Conservation (phyloP, 805 yeast genomes). For the Pichia californica region DNA sequence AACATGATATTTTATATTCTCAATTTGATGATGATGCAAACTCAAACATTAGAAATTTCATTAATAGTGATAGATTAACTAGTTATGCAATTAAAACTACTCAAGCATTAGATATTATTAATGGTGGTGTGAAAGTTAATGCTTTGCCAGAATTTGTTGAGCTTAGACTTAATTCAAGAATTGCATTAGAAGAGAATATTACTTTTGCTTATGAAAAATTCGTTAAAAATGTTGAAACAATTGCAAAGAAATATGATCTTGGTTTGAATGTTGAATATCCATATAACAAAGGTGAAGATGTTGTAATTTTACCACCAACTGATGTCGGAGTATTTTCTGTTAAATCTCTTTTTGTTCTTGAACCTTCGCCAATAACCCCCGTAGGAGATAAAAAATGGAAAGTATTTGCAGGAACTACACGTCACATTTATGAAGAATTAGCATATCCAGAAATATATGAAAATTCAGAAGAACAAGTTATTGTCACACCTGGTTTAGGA, state of each 20-base stretch:
- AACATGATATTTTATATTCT: slow-evolving; percentile 33
- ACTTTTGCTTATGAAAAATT: slow-evolving; percentile 30
- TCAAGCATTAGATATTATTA: slow-evolving; percentile 41
- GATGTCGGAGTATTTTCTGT: slow-evolving; percentile 17
- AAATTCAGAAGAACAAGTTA: slow-evolving; percentile 17
- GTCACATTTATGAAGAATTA: slow-evolving; percentile 41
- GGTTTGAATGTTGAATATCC: slow-evolving; percentile 18
- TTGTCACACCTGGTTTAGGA: slow-evolving; percentile 55
- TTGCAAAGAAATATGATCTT: slow-evolving; percentile 33
- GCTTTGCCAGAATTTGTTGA: slow-evolving; percentile 45
- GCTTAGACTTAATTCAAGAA: slow-evolving; percentile 38
- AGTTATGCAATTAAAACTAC: slow-evolving; percentile 40
- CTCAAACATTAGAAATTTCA: slow-evolving; percentile 29
- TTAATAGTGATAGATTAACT: slow-evolving; percentile 23
- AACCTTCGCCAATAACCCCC: slow-evolving; percentile 53
- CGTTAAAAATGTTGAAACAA: slow-evolving; percentile 23
- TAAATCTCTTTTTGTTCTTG: slow-evolving; percentile 21
- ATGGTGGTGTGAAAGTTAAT: slow-evolving; percentile 45
- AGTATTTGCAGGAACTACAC: slow-evolving; percentile 36
- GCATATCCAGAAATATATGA: slow-evolving; percentile 30
- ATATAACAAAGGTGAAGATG: slow-evolving; percentile 14
- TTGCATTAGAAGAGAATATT: slow-evolving; percentile 39
- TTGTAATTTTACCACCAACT: slow-evolving; percentile 24
- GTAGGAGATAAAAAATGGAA: slow-evolving; percentile 43
- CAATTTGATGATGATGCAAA: slow-evolving; percentile 34